A percentile compares a stretch with the other conserved stretches of the same genome.
phyloP scores from a whole-genome alignment of 2,329 filamentous ascomycete genomes.

The Seiridium cupressi region DNA sequence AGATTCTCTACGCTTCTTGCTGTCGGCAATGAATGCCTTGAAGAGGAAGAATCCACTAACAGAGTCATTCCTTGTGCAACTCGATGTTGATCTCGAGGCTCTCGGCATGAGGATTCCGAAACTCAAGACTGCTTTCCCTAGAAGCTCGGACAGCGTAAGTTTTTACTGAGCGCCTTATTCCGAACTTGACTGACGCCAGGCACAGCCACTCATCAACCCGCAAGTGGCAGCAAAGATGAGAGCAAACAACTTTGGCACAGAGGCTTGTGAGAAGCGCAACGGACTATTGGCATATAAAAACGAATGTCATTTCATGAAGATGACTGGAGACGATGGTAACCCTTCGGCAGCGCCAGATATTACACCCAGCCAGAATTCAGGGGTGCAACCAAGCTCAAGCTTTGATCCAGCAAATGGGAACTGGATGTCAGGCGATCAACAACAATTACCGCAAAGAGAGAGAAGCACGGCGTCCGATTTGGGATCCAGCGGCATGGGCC shows the following conservation, averaged over 20 bases:
- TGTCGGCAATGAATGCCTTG: conserved; percentile 86
- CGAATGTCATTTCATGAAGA: conserved; percentile 42
- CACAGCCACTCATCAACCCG: conserved; percentile 11
- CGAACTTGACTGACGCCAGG: background rate
- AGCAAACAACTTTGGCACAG: conserved; percentile 5
- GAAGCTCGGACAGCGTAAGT: conserved; percentile 51
- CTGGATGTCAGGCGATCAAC: conserved; percentile 40
- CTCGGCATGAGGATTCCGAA: conserved; percentile 62
- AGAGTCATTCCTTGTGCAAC: conserved; percentile 89
- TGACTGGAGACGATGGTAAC: conserved; percentile 37
- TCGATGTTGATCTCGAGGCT: conserved; percentile 86
- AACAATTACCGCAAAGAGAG: conserved; percentile 30
- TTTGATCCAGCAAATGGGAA: conserved; percentile 11
- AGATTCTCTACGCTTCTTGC: conserved; percentile 84
- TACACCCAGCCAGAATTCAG: conserved; percentile 20
- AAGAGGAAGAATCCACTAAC: conserved; percentile 88
- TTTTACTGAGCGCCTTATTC: no score
- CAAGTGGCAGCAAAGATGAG: conserved; percentile 10
- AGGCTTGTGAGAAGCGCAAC: conserved; percentile 8
- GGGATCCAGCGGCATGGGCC: conserved; percentile 7
- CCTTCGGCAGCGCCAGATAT: conserved; percentile 36
- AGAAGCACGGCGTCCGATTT: conserved; percentile 18
- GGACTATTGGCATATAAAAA: conserved; percentile 45
- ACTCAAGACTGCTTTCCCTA: conserved; percentile 53
- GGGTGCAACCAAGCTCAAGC: background rate